Evolutionary conservation across 768 basidiomycete species (phyloP).

Genomic region (Suillus hirtellus): DNA sequence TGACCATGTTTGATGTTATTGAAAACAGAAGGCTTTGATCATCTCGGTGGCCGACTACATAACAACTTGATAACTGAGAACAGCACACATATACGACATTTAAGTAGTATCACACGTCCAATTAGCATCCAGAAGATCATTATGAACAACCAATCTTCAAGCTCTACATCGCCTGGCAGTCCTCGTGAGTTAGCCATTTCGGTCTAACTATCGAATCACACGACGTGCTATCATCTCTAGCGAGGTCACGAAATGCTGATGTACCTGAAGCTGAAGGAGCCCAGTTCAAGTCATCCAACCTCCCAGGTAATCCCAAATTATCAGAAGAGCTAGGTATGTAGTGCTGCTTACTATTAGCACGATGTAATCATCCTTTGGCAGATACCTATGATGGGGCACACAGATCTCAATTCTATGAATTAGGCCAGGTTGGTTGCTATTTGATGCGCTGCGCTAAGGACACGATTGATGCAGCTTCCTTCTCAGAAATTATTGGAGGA

Average conservation of each 20-base stretch:
- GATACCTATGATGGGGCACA: slow-evolving; percentile 10
- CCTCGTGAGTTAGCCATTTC: neutral
- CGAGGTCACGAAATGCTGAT: neutral
- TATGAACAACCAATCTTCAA: neutral
- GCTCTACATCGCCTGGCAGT: neutral
- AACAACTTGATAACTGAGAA: neutral
- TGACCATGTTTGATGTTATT: neutral
- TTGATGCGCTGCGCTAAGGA: neutral
- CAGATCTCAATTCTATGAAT: slow-evolving; percentile 35
- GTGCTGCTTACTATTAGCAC: neutral
- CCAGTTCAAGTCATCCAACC: neutral
- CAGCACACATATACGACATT: neutral
- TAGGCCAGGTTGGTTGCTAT: slow-evolving; percentile 38
- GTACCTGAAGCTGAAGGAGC: neutral
- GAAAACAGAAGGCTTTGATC: neutral
- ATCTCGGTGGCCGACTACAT: too few relatives aligned
- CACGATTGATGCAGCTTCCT: neutral
- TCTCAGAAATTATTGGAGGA: slow-evolving; percentile 42
- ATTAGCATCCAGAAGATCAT: neutral
- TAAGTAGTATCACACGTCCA: neutral
- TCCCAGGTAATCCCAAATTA: neutral
- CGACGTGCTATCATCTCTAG: neutral
- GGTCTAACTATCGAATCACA: neutral
- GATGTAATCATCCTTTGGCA: neutral
- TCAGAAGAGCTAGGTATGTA: neutral